Evolutionary conservation across 306 rosid species (phyloP).

Genomic region (Prunus campanulata): DNA sequence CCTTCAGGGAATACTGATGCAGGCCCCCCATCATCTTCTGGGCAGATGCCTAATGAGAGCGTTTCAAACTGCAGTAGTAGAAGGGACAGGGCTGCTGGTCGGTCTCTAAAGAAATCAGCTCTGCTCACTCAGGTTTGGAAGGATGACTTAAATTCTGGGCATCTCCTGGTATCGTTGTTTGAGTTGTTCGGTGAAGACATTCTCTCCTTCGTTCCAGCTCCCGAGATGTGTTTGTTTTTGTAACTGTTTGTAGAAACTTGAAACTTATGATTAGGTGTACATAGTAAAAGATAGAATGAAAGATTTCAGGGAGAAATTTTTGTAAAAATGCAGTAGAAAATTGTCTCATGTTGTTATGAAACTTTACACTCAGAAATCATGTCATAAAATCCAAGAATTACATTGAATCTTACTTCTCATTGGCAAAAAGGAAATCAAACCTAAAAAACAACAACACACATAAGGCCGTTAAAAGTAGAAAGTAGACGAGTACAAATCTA

Average conservation of each 20-base stretch:
- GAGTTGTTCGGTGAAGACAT: conserved; percentile 70
- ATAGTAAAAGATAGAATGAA: background rate
- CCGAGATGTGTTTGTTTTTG: conserved; percentile 63
- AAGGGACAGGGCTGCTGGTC: conserved; percentile 25
- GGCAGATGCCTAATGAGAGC: conserved; percentile 9
- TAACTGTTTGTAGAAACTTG: conserved; percentile 16
- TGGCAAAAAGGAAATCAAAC: background rate
- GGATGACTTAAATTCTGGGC: conserved; percentile 69
- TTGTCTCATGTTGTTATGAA: background rate
- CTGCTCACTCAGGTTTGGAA: conserved; percentile 69
- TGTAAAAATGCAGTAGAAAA: background rate
- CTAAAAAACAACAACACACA: background rate
- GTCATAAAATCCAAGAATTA: background rate
- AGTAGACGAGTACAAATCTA: background rate
- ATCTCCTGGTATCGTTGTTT: conserved; percentile 39
- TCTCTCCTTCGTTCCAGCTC: conserved; percentile 57
- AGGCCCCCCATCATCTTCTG: conserved; percentile 25
- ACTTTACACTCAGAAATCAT: no score
- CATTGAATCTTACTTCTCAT: background rate
- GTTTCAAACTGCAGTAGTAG: conserved; percentile 2
- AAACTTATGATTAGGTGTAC: conserved; percentile 1
- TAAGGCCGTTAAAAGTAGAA: background rate
- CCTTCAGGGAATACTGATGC: conserved; percentile 14
- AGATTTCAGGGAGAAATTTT: conserved; percentile 1
- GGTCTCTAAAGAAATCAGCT: conserved; percentile 39